phyloP scores from a whole-genome alignment of 2,329 filamentous ascomycete genomes.

The Colletotrichum liaoningense region DNA sequence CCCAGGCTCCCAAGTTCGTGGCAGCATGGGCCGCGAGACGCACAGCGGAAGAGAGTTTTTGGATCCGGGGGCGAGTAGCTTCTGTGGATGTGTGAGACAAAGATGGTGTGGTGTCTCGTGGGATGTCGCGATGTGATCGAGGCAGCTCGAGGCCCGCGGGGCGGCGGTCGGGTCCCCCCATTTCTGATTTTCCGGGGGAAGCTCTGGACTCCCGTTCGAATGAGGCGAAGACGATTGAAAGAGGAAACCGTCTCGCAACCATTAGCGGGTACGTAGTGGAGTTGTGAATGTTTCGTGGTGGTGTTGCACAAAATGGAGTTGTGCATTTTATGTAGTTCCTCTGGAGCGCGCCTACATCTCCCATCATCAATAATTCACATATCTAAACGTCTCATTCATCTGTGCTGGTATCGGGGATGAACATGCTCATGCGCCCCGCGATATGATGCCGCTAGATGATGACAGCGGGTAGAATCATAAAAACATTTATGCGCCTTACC shows the following conservation, averaged over 20 bases:
- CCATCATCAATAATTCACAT: not conserved
- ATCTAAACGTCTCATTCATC: not conserved
- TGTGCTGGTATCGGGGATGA: not conserved
- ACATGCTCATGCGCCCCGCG: not conserved
- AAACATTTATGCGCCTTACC: not conserved
- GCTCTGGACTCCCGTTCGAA: constrained; percentile 4
- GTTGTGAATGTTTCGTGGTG: not conserved
- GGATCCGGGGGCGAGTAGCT: not conserved
- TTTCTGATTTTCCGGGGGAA: not conserved
- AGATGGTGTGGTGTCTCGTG: constrained; percentile 21
- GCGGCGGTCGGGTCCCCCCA: not conserved
- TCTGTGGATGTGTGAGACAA: not conserved
- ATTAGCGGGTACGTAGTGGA: not conserved
- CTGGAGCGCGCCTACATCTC: too few species aligned
- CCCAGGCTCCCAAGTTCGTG: constrained; percentile 3
- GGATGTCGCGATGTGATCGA: constrained; percentile 10
- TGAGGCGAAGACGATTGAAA: not conserved
- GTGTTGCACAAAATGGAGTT: not conserved
- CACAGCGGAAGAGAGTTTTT: constrained; percentile 1
- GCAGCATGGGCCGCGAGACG: constrained; percentile 17
- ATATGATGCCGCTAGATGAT: not conserved
- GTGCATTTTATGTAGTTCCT: not conserved
- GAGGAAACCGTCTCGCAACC: not conserved
- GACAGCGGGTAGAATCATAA: not conserved
- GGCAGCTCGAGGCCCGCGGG: not conserved